phyloP scores from a whole-genome alignment of 495 filamentous ascomycete genomes.

The Daldinia vernicosa region DNA sequence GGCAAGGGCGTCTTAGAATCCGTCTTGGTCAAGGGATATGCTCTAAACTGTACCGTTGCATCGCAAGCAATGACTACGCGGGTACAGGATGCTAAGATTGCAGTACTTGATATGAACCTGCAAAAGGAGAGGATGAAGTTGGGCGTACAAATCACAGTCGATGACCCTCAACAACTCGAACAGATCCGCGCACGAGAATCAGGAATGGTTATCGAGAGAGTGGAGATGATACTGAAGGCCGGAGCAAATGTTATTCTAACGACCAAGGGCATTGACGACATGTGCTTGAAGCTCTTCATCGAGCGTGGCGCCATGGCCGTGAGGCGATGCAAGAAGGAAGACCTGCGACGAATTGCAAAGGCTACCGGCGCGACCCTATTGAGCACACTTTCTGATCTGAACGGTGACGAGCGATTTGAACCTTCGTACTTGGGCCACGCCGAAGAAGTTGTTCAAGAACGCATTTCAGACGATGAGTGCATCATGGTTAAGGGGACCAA shows the following conservation, averaged over 20 bases:
- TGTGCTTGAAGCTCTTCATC: conserved; percentile 92
- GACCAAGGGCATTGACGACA: conserved; percentile 97
- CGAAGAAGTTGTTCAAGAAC: conserved; percentile 95
- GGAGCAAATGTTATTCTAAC: conserved; percentile 97
- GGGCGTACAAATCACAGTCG: conserved; percentile 96
- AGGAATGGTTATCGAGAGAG: conserved; percentile 90
- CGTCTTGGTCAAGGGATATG: conserved; percentile 93
- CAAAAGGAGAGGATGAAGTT: conserved; percentile 99
- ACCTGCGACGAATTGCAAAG: conserved; percentile 93
- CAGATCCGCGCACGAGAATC: conserved; percentile 93
- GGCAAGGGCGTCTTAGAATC: conserved; percentile 92
- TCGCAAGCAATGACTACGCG: conserved; percentile 98
- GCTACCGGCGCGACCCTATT: conserved; percentile 94
- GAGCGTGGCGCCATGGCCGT: conserved; percentile 97
- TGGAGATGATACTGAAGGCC: conserved; percentile 97
- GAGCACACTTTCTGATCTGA: conserved; percentile 91
- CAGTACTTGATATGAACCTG: conserved; percentile 95
- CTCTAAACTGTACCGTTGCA: conserved; percentile 97
- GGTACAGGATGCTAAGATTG: conserved; percentile 93
- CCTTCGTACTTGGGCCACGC: conserved; percentile 85
- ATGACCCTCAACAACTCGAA: conserved; percentile 96
- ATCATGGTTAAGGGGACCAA: conserved; percentile 97
- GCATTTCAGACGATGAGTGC: conserved; percentile 98
- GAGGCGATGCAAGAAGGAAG: conserved; percentile 97
- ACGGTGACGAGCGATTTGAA: conserved; percentile 98